phyloP scores from a whole-genome alignment of 208 protist species.

The Leishmania major region DNA sequence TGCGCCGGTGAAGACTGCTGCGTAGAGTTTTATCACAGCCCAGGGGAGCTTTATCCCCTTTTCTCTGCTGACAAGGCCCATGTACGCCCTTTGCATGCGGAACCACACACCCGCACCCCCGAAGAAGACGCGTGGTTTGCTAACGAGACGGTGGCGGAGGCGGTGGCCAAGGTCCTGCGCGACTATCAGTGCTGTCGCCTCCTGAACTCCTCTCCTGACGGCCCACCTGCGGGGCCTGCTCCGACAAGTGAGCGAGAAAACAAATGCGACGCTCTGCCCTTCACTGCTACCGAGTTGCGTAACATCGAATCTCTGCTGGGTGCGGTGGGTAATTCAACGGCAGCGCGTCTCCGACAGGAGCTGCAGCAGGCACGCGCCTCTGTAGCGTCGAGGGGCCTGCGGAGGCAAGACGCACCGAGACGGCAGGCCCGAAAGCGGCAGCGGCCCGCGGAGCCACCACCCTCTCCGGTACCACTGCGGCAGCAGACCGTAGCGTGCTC shows the following conservation, averaged over 20 bases:
- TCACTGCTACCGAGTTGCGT: slow-evolving; percentile 47
- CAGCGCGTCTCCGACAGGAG: slow-evolving; percentile 35
- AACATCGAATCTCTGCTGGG: slow-evolving; percentile 59
- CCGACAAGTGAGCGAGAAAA: not conserved
- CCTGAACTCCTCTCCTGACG: not conserved
- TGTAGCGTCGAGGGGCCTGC: slow-evolving; percentile 21
- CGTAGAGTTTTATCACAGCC: slow-evolving; percentile 82
- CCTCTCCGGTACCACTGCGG: not conserved
- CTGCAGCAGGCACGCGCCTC: slow-evolving; percentile 32
- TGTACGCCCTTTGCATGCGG: slow-evolving; percentile 54
- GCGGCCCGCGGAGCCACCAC: not conserved
- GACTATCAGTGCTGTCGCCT: slow-evolving; percentile 2
- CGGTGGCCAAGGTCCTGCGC: slow-evolving; percentile 29
- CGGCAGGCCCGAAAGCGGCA: slow-evolving; percentile 30
- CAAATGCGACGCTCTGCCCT: slow-evolving; percentile 5
- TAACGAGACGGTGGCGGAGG: slow-evolving; percentile 17
- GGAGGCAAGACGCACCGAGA: slow-evolving; percentile 17
- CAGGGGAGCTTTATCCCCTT: slow-evolving; percentile 64
- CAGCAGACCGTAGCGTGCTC: not conserved
- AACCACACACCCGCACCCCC: slow-evolving; percentile 26
- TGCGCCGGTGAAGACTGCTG: slow-evolving; percentile 51
- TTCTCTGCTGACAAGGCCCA: slow-evolving; percentile 18
- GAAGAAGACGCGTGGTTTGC: slow-evolving; percentile 52
- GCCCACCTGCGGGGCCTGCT: not conserved
- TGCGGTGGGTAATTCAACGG: slow-evolving; percentile 43